Percentiles rank a stretch among this genome's conserved stretches.
phyloP scores from a whole-genome alignment of 2,329 filamentous ascomycete genomes.

The Paecilomyces fulvus region DNA sequence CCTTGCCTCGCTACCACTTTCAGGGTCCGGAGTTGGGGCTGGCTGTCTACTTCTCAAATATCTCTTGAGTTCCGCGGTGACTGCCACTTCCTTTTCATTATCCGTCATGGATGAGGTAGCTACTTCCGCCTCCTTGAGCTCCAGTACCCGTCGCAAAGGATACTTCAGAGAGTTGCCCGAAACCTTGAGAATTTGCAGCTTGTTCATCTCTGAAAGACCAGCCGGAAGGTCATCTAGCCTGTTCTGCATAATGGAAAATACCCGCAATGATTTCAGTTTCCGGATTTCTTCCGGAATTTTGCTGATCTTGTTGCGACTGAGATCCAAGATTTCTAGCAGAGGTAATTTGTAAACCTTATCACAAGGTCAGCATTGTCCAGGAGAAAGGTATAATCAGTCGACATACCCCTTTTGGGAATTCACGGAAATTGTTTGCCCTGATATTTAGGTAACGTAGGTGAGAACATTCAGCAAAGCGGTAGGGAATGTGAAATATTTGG shows the following conservation, averaged over 20 bases:
- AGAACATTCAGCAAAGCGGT: constrained; percentile 40
- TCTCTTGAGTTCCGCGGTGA: constrained; percentile 53
- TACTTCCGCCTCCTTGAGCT: constrained; percentile 58
- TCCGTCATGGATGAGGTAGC: constrained; percentile 46
- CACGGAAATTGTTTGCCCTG: constrained; percentile 42
- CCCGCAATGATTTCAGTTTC: constrained; percentile 76
- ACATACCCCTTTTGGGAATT: constrained; percentile 58
- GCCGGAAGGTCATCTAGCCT: constrained; percentile 75
- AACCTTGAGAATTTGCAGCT: constrained; percentile 79
- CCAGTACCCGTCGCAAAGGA: constrained; percentile 62
- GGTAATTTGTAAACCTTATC: constrained; percentile 72
- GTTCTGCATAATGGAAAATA: constrained; percentile 80
- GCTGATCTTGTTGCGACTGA: constrained; percentile 78
- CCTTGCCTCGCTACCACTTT: constrained; percentile 40
- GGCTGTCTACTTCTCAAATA: constrained; percentile 44
- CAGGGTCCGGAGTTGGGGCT: constrained; percentile 31
- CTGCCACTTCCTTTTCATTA: constrained; percentile 51
- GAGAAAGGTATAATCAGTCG: background rate
- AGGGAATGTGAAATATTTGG: constrained; percentile 41
- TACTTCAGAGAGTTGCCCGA: constrained; percentile 80
- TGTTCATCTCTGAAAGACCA: constrained; percentile 81
- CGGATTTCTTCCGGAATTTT: constrained; percentile 70
- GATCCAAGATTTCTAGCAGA: constrained; percentile 83
- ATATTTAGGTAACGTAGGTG: constrained; percentile 44
- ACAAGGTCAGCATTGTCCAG: constrained; percentile 16